A percentile compares a stretch with the other conserved stretches of the same genome.
phyloP scores from a whole-genome alignment of 1,284 basidiomycete species.

The Bothia castanella region DNA sequence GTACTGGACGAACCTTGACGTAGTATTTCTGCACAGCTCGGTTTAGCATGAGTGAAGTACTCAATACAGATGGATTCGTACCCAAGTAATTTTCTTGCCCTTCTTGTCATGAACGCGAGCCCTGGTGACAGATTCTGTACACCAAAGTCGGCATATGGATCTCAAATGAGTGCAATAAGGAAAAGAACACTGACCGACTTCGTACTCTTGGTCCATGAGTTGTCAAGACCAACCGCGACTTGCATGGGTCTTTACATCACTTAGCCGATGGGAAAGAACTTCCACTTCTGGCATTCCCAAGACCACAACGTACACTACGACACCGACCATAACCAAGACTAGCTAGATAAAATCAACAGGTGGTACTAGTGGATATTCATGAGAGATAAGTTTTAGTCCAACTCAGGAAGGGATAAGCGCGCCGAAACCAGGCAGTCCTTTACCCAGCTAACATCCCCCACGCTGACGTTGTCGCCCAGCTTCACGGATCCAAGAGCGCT shows the following conservation, averaged over 20 bases:
- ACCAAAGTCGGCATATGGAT: neutral
- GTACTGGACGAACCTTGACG: slow-evolving; percentile 50
- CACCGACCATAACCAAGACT: slow-evolving; percentile 1
- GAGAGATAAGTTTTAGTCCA: slow-evolving; percentile 10
- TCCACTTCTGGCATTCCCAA: slow-evolving; percentile 15
- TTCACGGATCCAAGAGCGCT: slow-evolving; percentile 27
- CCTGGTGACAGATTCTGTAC: slow-evolving; percentile 49
- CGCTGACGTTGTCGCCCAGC: slow-evolving; percentile 30
- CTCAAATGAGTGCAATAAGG: neutral
- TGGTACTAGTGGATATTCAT: slow-evolving; percentile 7
- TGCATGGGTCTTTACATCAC: neutral
- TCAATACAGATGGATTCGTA: slow-evolving; percentile 26
- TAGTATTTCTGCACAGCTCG: slow-evolving; percentile 47
- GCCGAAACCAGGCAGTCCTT: slow-evolving; percentile 70
- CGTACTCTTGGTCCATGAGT: slow-evolving; percentile 48
- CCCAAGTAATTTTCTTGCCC: slow-evolving; percentile 46
- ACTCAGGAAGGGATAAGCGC: slow-evolving; percentile 20
- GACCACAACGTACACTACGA: slow-evolving; percentile 11
- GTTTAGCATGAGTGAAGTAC: slow-evolving; percentile 20
- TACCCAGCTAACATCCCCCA: slow-evolving; percentile 66
- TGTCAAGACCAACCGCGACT: slow-evolving; percentile 23
- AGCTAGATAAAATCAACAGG: slow-evolving; percentile 2
- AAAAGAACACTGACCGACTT: slow-evolving; percentile 55
- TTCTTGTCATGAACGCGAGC: slow-evolving; percentile 46
- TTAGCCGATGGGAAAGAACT: slow-evolving; percentile 15